phyloP scores from a whole-genome alignment of 2,329 filamentous ascomycete genomes.

The Microdochium paspali region DNA sequence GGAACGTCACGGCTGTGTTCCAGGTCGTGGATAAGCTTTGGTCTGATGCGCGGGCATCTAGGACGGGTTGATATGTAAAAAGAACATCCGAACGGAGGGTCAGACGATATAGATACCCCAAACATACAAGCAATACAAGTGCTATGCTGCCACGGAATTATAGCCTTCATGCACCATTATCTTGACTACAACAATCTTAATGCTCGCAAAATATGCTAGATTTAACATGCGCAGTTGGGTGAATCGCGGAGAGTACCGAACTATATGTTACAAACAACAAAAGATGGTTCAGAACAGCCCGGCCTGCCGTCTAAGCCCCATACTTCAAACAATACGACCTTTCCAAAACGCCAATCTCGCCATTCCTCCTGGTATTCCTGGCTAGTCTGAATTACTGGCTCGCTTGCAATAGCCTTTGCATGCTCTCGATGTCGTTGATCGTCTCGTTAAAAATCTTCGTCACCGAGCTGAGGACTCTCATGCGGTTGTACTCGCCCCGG shows the following conservation, averaged over 20 bases:
- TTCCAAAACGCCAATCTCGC: background rate
- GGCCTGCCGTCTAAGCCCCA: background rate
- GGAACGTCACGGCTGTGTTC: constrained; percentile 79
- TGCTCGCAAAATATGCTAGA: too few species aligned
- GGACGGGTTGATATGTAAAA: constrained; percentile 7
- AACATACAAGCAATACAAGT: too few species aligned
- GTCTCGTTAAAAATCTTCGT: constrained; percentile 66
- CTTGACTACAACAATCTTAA: too few species aligned
- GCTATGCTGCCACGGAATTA: too few species aligned
- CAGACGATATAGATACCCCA: background rate
- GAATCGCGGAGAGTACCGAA: background rate
- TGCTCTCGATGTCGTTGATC: constrained; percentile 56
- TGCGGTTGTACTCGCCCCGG: constrained; percentile 75
- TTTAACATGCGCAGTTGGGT: background rate
- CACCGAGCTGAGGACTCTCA: constrained; percentile 56
- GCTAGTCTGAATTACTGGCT: constrained; percentile 25
- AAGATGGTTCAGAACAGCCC: background rate
- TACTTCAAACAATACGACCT: background rate
- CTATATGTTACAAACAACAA: background rate
- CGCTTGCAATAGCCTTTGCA: constrained; percentile 32
- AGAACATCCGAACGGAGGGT: background rate
- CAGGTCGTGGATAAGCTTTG: constrained; percentile 81
- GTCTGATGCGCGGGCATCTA: constrained; percentile 44
- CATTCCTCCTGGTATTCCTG: background rate
- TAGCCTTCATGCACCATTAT: too few species aligned